Evolutionary conservation across 1,284 basidiomycete genomes (phyloP), one percentile per base, ranked within the genome.

Genomic region (Ustilago nuda): DNA sequence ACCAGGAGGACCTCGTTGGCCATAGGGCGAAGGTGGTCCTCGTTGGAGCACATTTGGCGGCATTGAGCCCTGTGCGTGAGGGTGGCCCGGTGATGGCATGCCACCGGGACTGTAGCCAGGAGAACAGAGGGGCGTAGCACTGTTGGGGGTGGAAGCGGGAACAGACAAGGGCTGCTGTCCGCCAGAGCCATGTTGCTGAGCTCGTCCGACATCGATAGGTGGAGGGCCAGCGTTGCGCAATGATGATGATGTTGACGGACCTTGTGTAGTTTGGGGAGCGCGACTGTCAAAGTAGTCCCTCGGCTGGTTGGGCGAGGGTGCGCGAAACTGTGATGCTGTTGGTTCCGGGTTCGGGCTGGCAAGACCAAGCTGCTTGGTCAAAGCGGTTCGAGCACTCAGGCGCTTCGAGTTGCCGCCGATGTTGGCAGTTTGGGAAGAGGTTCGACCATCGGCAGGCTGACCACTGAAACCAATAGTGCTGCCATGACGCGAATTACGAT

Each of bases 361-460:
- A 7, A 81, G 77, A 11, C 79, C 79, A 13, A 81, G 72, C 53
- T 81, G 74, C 37, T 70, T 70, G n/a, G 79, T 78, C 50, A 81
- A 55, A 32, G 71, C 79, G 13, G 65, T 78, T 9, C 68, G 53
- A 3, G 79, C 72, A 57, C 75, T 79, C 51, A 73, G 46, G 12
- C 61, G 53, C n/a, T 72, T 61, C 37, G 65, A 30, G 4, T 36
- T 51, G 33, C 54, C 23, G 59, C 23, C 32, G 12, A 52, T 11
- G 30, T 68, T 32, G 9, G 45, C 39, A 9, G 60, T 36, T 17
- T n/a, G 43, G 11, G 70, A 35, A 13, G 60, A 23, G 30, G 15
- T 12, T 5, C 45, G 35, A 17, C 13, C 32, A 8, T 72, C 48
- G 23, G 46, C 19, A 23, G 59, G 56, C 17, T 50, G 51, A 17